phyloP scores from a whole-genome alignment of 345 rosid genomes.

The Citrus cavaleriei region DNA sequence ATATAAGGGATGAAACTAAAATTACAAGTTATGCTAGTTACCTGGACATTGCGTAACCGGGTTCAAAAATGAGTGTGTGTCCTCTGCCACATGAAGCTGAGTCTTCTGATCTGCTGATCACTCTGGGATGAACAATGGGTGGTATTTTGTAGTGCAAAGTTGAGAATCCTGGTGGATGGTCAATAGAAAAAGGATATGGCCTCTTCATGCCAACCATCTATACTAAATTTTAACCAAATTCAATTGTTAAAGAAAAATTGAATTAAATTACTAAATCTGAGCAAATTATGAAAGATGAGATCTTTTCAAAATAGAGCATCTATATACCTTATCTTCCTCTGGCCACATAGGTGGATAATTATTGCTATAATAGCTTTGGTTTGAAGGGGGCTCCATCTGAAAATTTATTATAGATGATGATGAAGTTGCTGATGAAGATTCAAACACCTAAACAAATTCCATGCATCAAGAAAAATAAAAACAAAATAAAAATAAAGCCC shows the following conservation, averaged over 20 bases:
- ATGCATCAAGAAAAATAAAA: neutral
- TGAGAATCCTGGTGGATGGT: slow-evolving; percentile 25
- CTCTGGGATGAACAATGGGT: slow-evolving; percentile 19
- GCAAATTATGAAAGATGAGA: neutral
- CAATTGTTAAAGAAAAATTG: slow-evolving; percentile 5
- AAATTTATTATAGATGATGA: slow-evolving; percentile 31
- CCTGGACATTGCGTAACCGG: slow-evolving; percentile 31
- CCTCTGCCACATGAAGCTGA: slow-evolving; percentile 28
- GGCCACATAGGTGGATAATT: slow-evolving; percentile 29
- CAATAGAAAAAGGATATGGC: slow-evolving; percentile 40
- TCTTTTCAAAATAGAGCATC: neutral
- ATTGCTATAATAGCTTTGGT: slow-evolving; percentile 47
- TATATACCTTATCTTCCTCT: slow-evolving; percentile 43
- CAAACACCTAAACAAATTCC: slow-evolving; percentile 36
- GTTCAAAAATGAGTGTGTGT: slow-evolving; percentile 9
- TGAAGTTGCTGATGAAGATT: slow-evolving; percentile 39
- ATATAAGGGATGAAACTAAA: neutral
- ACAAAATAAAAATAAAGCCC: neutral
- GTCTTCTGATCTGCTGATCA: slow-evolving; percentile 31
- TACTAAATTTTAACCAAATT: slow-evolving; percentile 20
- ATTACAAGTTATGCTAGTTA: slow-evolving; percentile 6
- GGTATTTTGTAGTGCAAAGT: slow-evolving; percentile 24
- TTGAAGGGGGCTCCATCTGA: slow-evolving; percentile 81
- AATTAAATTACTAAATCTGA: neutral
- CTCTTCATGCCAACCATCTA: slow-evolving; percentile 57